A percentile compares a stretch with the other conserved stretches of the same genome.
Evolutionary conservation across 2,329 filamentous ascomycete species (phyloP).

Genomic region (Fusarium buharicum): DNA sequence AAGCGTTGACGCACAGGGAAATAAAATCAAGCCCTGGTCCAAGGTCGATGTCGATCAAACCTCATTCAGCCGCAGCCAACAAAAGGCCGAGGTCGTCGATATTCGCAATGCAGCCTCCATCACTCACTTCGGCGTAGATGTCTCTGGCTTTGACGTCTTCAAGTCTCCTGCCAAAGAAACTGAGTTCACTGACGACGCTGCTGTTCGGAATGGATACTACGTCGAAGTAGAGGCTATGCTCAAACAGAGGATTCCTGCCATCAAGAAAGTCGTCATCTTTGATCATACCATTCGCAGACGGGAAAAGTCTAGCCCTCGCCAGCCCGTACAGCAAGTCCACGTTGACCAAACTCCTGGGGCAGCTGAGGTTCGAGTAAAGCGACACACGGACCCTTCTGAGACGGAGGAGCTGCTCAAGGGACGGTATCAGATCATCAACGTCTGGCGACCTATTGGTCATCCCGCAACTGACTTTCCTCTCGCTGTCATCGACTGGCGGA

Average conservation of each 20-base stretch:
- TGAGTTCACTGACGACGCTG: conserved; percentile 64
- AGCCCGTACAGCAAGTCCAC: conserved; percentile 76
- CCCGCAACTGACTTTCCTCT: conserved; percentile 41
- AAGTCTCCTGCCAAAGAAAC: conserved; percentile 58
- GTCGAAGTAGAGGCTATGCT: conserved; percentile 68
- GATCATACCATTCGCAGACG: conserved; percentile 75
- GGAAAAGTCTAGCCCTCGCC: conserved; percentile 64
- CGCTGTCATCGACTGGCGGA: conserved; percentile 41
- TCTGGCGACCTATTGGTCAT: conserved; percentile 50
- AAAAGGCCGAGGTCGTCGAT: conserved; percentile 38
- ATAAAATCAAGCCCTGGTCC: conserved; percentile 33
- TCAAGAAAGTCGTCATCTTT: conserved; percentile 74
- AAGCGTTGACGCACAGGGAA: conserved; percentile 21
- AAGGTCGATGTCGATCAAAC: conserved; percentile 42
- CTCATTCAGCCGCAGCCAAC: conserved; percentile 34
- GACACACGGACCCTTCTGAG: conserved; percentile 63
- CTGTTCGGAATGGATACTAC: conserved; percentile 69
- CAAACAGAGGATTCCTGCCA: conserved; percentile 61
- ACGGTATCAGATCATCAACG: conserved; percentile 66
- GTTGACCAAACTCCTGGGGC: conserved; percentile 76
- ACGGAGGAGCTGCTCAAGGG: conserved; percentile 50
- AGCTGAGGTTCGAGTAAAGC: conserved; percentile 68
- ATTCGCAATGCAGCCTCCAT: conserved; percentile 34
- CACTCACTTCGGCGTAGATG: conserved; percentile 36
- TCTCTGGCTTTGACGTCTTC: conserved; percentile 44